Conservation (phyloP, 2,329 filamentous ascomycete species). For the Talaromyces sp. region DNA sequence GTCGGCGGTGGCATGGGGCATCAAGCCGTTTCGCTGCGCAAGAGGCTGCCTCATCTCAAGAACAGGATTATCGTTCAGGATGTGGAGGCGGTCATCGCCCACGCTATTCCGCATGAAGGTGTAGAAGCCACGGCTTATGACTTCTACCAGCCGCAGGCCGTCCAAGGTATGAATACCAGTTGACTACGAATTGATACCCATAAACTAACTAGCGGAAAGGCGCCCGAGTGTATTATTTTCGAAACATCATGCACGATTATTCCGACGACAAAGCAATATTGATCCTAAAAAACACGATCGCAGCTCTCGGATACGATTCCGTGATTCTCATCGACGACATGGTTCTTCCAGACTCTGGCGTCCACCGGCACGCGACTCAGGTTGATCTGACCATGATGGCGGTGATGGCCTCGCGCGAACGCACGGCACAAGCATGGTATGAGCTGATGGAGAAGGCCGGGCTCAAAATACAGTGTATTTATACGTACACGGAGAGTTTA, state of each 20-base stretch:
- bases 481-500: slow-evolving; percentile 3
- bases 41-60: neutral
- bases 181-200: neutral
- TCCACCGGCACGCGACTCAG: slow-evolving; percentile 25
- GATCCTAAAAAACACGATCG: slow-evolving; percentile 21
- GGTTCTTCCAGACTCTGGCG: slow-evolving; percentile 33
- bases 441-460: slow-evolving; percentile 13
- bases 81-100: neutral
- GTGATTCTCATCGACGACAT: slow-evolving; percentile 42
- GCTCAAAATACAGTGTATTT: slow-evolving; percentile 10
- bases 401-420: slow-evolving; percentile 28
- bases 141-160: slow-evolving; percentile 12
- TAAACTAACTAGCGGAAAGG: neutral
- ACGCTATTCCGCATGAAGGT: neutral
- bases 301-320: slow-evolving; percentile 32
- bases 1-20: slow-evolving; percentile 8
- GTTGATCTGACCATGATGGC: slow-evolving; percentile 39
- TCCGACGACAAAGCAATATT: slow-evolving; percentile 16
- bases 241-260: slow-evolving; percentile 23
- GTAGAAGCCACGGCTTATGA: slow-evolving; percentile 10
- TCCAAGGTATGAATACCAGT: slow-evolving; percentile 3
- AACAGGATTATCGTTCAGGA: slow-evolving; percentile 5
- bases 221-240: slow-evolving; percentile 19
- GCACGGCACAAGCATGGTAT: slow-evolving; percentile 33
- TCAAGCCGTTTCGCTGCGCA: neutral